Evolutionary conservation across 441 rosid species (phyloP).

Genomic region (Lepidium campestre): DNA sequence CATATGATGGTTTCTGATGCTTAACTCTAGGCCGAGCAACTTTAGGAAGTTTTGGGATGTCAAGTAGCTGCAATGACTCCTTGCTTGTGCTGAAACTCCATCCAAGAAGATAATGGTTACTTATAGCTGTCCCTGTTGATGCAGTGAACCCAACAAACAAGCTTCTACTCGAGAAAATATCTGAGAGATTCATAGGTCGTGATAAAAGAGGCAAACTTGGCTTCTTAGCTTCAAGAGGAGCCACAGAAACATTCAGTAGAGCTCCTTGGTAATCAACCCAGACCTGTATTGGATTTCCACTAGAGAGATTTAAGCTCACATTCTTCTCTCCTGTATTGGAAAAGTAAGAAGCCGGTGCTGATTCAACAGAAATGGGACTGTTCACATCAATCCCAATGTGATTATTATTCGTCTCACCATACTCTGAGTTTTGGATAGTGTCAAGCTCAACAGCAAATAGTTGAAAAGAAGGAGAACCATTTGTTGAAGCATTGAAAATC

Average conservation of each 20-base stretch:
- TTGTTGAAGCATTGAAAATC: constrained; percentile 33
- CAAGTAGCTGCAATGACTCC: constrained; percentile 26
- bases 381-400: constrained; percentile 67
- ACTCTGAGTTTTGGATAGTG: constrained; percentile 29
- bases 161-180: constrained; percentile 27
- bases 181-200: constrained; percentile 32
- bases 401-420: constrained; percentile 32
- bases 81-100: constrained; percentile 52
- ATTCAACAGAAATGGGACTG: constrained; percentile 28
- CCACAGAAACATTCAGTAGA: constrained; percentile 42
- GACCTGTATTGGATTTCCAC: constrained; percentile 40
- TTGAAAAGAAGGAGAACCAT: constrained; percentile 32
- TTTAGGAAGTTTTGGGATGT: constrained; percentile 31
- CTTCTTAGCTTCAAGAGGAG: constrained; percentile 31
- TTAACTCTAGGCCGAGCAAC: constrained; percentile 20
- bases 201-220: constrained; percentile 50
- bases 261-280: constrained; percentile 51
- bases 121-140: constrained; percentile 34
- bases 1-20: constrained; percentile 4
- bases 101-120: constrained; percentile 47
- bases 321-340: constrained; percentile 18
- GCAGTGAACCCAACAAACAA: constrained; percentile 61
- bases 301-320: constrained; percentile 26
- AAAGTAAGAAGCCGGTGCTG: constrained; percentile 40
- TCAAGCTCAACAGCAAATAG: constrained; percentile 57